A percentile compares a stretch with the other conserved stretches of the same genome.
These are phyloP conservation scores for Ustilago curta DNA, from an alignment of 1,284 basidiomycete genomes.

Conservation along the genomic window DNA sequence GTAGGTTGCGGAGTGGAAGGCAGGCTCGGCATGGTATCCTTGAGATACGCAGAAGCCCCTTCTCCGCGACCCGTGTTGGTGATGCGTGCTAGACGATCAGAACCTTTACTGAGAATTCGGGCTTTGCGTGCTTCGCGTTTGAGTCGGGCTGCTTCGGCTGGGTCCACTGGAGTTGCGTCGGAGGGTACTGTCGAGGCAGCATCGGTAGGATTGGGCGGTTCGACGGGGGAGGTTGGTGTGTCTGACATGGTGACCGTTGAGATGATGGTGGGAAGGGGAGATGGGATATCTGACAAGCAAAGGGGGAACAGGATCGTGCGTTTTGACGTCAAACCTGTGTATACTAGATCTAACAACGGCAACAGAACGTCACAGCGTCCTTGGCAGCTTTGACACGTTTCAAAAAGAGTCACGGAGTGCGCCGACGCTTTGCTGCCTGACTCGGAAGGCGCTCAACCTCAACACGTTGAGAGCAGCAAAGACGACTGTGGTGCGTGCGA, in stretches of 20 bases:
- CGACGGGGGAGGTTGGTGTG: slow-evolving; percentile 4
- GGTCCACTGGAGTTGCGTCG: slow-evolving; percentile 14
- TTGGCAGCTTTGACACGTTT: slow-evolving; percentile 4
- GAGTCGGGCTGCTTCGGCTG: slow-evolving; percentile 60
- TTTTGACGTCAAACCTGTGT: neutral
- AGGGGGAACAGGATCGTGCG: slow-evolving; percentile 28
- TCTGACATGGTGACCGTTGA: slow-evolving; percentile 28
- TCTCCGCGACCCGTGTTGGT: slow-evolving; percentile 66
- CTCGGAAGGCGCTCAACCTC: neutral
- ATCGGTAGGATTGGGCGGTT: too few species aligned
- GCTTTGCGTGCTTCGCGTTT: slow-evolving; percentile 67
- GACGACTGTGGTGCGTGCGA: neutral
- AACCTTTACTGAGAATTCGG: slow-evolving; percentile 63
- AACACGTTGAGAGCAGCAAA: too few species aligned
- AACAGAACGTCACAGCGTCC: too few species aligned
- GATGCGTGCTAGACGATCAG: slow-evolving; percentile 66
- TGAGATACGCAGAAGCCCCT: slow-evolving; percentile 57
- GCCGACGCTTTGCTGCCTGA: neutral
- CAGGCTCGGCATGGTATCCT: slow-evolving; percentile 35
- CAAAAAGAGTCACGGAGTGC: neutral
- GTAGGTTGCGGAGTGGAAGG: slow-evolving; percentile 8
- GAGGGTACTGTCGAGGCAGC: slow-evolving; percentile 4
- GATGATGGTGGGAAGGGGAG: slow-evolving; percentile 3
- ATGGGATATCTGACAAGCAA: neutral
- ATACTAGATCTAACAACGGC: neutral